These are phyloP conservation scores for Mucor plumbeus DNA, from an alignment of 371 early-diverging fungal genomes.

Conservation along the genomic window DNA sequence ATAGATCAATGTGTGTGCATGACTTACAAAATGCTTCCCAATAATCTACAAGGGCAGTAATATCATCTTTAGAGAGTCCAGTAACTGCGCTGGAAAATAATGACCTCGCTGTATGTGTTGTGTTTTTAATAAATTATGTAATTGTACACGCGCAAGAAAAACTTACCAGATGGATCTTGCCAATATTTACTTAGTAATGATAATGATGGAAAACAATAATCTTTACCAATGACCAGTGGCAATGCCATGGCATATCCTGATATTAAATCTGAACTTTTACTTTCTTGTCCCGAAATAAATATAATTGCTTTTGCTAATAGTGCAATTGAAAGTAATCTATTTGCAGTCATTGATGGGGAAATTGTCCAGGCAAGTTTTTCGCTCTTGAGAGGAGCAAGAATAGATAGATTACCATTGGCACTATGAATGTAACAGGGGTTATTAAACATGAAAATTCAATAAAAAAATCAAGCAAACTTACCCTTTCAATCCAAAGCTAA, in stretches of 20 bases:
- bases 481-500: slow-evolving; percentile 70
- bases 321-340: slow-evolving; percentile 61
- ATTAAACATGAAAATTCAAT: no score
- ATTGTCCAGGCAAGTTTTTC: slow-evolving; percentile 60
- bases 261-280: slow-evolving; percentile 50
- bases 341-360: slow-evolving; percentile 68
- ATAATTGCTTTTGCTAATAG: slow-evolving; percentile 60
- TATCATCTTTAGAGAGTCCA: slow-evolving; percentile 52
- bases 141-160: not conserved
- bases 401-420: slow-evolving; percentile 62
- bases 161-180: slow-evolving; percentile 80
- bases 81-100: slow-evolving; percentile 52
- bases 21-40: slow-evolving; percentile 66
- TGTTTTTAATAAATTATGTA: not conserved
- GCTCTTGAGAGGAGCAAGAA: slow-evolving; percentile 51
- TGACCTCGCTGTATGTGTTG: slow-evolving; percentile 35
- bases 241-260: slow-evolving; percentile 58
- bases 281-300: slow-evolving; percentile 53
- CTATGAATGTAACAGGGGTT: slow-evolving; percentile 14
- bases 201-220: slow-evolving; percentile 71
- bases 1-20: not conserved
- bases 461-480: slow-evolving; percentile 24
- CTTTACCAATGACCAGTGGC: slow-evolving; percentile 56
- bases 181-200: slow-evolving; percentile 82
- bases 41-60: slow-evolving; percentile 59